These are phyloP conservation scores for Rhodotorula taiwanensis DNA, from an alignment of 768 basidiomycete species.

Conservation along the genomic window DNA sequence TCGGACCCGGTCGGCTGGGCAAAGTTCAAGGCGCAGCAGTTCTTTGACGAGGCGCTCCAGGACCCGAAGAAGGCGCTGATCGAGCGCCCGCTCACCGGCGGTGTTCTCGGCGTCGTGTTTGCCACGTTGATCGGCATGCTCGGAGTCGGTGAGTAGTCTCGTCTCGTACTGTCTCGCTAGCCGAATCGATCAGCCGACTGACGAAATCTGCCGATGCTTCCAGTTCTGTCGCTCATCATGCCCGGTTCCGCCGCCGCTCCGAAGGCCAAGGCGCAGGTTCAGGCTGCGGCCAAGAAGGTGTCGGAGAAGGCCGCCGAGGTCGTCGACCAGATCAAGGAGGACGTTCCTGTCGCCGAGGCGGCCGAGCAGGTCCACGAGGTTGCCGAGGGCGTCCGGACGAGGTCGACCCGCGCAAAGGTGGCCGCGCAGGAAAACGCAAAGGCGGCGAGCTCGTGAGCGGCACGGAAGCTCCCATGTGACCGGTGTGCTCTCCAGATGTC, in stretches of 20 bases:
- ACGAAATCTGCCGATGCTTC: conserved; percentile 46
- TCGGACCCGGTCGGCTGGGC: conserved; percentile 73
- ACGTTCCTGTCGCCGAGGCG: conserved; percentile 14
- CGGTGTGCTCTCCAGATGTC: too few species aligned
- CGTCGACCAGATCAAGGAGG: conserved; percentile 14
- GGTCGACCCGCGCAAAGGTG: neutral
- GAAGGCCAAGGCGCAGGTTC: conserved; percentile 46
- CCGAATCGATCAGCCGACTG: conserved; percentile 63
- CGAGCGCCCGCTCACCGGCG: conserved; percentile 79
- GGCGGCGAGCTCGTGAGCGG: neutral
- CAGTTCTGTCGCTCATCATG: conserved; percentile 36
- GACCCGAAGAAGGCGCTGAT: conserved; percentile 78
- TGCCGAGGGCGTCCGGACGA: conserved; percentile 16
- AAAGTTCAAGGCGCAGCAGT: conserved; percentile 67
- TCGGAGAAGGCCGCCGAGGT: conserved; percentile 39
- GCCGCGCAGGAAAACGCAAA: neutral
- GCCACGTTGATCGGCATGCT: conserved; percentile 81
- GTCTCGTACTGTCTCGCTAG: conserved; percentile 47
- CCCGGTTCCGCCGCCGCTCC: conserved; percentile 49
- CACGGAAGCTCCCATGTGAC: too few species aligned
- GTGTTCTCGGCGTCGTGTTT: conserved; percentile 59
- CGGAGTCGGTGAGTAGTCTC: conserved; percentile 45
- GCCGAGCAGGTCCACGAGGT: conserved; percentile 15
- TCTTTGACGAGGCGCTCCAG: conserved; percentile 66
- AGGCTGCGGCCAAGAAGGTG: conserved; percentile 31